Percentiles rank a stretch among this genome's conserved stretches.
Evolutionary conservation across 768 basidiomycete species (phyloP).

Genomic region (Psilocybe sp.): DNA sequence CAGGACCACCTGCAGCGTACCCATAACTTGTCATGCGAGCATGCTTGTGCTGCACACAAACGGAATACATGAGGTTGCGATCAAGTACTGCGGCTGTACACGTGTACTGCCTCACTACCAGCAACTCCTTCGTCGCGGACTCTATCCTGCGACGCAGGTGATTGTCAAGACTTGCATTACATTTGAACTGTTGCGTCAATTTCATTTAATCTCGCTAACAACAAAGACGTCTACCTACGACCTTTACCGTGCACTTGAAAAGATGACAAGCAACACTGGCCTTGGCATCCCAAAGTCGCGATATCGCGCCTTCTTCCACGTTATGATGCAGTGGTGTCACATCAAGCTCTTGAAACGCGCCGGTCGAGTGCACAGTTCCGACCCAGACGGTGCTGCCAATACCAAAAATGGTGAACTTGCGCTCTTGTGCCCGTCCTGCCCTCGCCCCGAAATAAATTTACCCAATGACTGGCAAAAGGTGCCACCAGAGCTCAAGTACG

Average conservation of each 20-base stretch:
- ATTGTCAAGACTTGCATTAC: constrained; percentile 1
- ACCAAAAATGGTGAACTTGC: constrained; percentile 15
- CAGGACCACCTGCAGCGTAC: background rate
- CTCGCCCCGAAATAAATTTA: constrained; percentile 17
- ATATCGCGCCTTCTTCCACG: background rate
- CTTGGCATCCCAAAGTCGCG: constrained; percentile 1
- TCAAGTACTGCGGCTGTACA: constrained; percentile 2
- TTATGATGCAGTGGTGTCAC: constrained; percentile 15
- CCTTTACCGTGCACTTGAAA: constrained; percentile 5
- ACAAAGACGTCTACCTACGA: constrained; percentile 4
- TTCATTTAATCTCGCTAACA: constrained; percentile 2
- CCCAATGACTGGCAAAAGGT: constrained; percentile 13
- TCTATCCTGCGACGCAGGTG: background rate
- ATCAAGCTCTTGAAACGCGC: constrained; percentile 19
- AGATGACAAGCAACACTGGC: constrained; percentile 1
- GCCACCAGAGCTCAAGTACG: no score
- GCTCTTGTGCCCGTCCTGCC: constrained; percentile 23
- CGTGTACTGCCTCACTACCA: background rate
- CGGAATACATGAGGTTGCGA: constrained; percentile 1
- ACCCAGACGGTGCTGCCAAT: background rate
- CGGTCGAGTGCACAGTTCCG: constrained; percentile 15
- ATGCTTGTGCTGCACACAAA: constrained; percentile 5
- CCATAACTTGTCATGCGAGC: background rate
- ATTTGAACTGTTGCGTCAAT: background rate
- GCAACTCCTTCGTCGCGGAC: constrained; percentile 2